A percentile compares a stretch with the other conserved stretches of the same genome.
Conservation (phyloP, 345 rosid genomes). For the Erucastrum elatum region DNA sequence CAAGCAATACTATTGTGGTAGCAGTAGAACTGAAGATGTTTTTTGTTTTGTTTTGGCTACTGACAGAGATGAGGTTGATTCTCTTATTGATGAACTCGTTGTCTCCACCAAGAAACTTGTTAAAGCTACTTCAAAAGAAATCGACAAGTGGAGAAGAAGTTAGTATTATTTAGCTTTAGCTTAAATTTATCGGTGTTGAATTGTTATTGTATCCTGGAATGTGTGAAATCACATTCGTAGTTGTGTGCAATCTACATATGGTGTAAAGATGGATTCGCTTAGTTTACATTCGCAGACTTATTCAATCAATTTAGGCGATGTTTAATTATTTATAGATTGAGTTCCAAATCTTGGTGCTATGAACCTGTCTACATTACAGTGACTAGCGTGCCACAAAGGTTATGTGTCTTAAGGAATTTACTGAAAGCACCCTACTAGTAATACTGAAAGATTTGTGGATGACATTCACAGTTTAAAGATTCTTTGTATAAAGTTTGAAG, state of each 20-base stretch:
- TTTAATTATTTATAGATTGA: not conserved
- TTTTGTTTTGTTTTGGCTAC: not conserved
- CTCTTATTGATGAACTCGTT: slow-evolving; percentile 62
- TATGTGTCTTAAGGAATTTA: not conserved
- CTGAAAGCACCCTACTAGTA: not conserved
- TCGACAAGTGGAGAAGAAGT: slow-evolving; percentile 78
- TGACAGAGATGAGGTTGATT: slow-evolving; percentile 62
- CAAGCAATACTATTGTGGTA: not conserved
- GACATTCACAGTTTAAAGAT: not conserved
- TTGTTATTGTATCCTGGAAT: not conserved
- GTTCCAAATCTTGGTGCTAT: not conserved
- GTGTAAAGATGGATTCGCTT: not conserved
- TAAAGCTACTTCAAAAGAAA: slow-evolving; percentile 65
- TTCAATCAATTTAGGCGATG: not conserved
- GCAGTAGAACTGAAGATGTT: not conserved
- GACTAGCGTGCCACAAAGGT: slow-evolving; percentile 4
- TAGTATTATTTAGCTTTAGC: slow-evolving; percentile 9
- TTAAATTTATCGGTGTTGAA: not conserved
- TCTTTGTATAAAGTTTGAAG: not conserved
- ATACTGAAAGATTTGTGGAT: slow-evolving; percentile 5
- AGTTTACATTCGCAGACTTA: not conserved
- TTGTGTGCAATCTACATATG: not conserved
- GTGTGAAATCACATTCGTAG: not conserved
- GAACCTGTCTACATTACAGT: not conserved
- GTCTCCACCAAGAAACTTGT: slow-evolving; percentile 64